Base-by-base conservation (phyloP, 176 grass and related monocot genomes). In the Bonia amplexicaulis region DNA sequence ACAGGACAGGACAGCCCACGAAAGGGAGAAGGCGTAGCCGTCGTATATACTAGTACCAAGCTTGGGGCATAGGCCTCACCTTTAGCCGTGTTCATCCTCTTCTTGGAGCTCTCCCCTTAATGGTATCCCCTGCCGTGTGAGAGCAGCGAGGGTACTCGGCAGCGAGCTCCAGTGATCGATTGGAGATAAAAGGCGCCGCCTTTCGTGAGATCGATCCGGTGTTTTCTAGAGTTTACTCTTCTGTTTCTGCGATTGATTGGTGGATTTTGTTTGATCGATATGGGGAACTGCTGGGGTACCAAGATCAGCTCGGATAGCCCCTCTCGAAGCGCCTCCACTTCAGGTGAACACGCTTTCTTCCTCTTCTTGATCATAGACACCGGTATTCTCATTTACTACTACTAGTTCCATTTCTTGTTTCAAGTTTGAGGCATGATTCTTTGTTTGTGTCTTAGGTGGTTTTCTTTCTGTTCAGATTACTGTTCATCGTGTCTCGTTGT, bases 261-360 rank as follows among this genome's bases (percentile, higher is more conserved):
- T 60, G 10, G 57, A 1, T 25, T 60, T 60, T 11, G n/a, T 25
- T 23, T 60, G n/a, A 15, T 29, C 61, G 31, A 63, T 64, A 94
- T 95, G 93, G 93, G 93, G 40, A 95, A 92, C 78, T 95, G 90
- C 71, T 95, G 86, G 54, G 79, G 85, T 52, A 46, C 77, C 7
- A 72, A 64, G 46, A 72, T 90, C 73, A 54, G 70, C 76, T 80
- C 80, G 25, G 89, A 89, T 17, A 73, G 37, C 70, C 19, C 88
- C 74, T 77, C 85, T 25, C 35, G 45, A 17, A 78, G 20, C 59
- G 2, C 44, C 74, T 60, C 45, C 51, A 29, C 73, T 7, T 91
- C 93, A 87, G 87, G 92, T 94, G 40, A 81, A 0, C 11, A 14
- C 49, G 16, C 33, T 40, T 62, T 27, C 41, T 19, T 53, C 78